Conservation (phyloP, 2,329 filamentous ascomycete species). For the Drechslera avenae region DNA sequence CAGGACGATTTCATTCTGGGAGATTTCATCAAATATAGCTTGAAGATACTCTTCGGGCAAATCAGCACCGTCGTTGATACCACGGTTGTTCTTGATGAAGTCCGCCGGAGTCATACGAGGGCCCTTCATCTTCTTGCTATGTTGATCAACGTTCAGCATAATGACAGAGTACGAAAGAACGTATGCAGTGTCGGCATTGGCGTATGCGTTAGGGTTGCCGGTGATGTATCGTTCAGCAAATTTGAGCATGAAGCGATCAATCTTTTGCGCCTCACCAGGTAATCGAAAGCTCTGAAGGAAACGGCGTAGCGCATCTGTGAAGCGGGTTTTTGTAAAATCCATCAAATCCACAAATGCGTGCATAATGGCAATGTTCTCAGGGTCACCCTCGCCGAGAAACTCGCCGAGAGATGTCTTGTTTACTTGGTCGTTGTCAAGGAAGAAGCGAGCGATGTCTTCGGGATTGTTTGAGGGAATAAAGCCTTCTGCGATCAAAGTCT, state of each 20-base stretch:
- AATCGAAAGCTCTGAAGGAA: conserved; percentile 95
- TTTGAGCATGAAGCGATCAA: conserved; percentile 99
- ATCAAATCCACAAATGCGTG: conserved; percentile 95
- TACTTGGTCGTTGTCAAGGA: conserved; percentile 79
- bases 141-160: conserved; percentile 92
- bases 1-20: conserved; percentile 88
- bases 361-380: conserved; percentile 95
- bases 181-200: conserved; percentile 97
- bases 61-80: conserved; percentile 96
- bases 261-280: conserved; percentile 96
- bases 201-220: conserved; percentile 95
- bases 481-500: conserved; percentile 78
- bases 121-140: conserved; percentile 82
- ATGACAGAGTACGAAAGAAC: conserved; percentile 96
- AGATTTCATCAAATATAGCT: conserved; percentile 91
- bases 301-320: conserved; percentile 87
- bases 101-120: conserved; percentile 93
- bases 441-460: conserved; percentile 81
- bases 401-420: conserved; percentile 94
- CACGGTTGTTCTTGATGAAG: conserved; percentile 98
- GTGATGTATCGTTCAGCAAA: conserved; percentile 95
- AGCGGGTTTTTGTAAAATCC: conserved; percentile 89
- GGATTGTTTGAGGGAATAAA: conserved; percentile 83
- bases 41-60: conserved; percentile 90
- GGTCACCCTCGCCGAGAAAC: conserved; percentile 90